phyloP scores from a whole-genome alignment of 805 yeast genomes.

The Ogataea methylovora region DNA sequence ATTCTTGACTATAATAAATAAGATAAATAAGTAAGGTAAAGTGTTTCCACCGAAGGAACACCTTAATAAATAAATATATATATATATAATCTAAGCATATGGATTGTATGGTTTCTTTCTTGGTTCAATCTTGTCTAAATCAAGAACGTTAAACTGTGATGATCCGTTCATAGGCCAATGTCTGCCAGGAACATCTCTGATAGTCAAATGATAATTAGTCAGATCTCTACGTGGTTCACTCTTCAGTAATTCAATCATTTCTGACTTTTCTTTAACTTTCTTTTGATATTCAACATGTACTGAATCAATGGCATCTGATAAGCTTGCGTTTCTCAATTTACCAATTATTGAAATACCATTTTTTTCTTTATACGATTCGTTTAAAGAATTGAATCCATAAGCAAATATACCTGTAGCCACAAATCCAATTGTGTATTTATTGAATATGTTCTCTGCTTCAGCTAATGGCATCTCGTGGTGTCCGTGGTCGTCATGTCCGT shows the following conservation, averaged over 20 bases:
- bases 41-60: too few relatives aligned
- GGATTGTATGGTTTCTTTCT: slow-evolving; percentile 7
- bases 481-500: too few relatives aligned
- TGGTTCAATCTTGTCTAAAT: slow-evolving; percentile 8
- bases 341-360: background rate
- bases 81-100: too few relatives aligned
- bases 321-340: background rate
- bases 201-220: background rate
- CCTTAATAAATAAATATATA: too few relatives aligned
- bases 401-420: too few relatives aligned
- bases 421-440: too few relatives aligned
- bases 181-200: slow-evolving; percentile 11
- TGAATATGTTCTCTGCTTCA: too few relatives aligned
- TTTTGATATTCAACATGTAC: slow-evolving; percentile 2
- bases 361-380: background rate
- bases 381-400: too few relatives aligned
- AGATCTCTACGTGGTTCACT: background rate
- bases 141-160: slow-evolving; percentile 1
- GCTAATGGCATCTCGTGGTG: too few relatives aligned
- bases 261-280: background rate
- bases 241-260: background rate
- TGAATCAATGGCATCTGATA: background rate
- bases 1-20: too few relatives aligned
- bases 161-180: slow-evolving; percentile 5
- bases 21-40: too few relatives aligned